Evolutionary conservation across 1,284 basidiomycete species (phyloP).

Genomic region (Marasmius tenuissimus): DNA sequence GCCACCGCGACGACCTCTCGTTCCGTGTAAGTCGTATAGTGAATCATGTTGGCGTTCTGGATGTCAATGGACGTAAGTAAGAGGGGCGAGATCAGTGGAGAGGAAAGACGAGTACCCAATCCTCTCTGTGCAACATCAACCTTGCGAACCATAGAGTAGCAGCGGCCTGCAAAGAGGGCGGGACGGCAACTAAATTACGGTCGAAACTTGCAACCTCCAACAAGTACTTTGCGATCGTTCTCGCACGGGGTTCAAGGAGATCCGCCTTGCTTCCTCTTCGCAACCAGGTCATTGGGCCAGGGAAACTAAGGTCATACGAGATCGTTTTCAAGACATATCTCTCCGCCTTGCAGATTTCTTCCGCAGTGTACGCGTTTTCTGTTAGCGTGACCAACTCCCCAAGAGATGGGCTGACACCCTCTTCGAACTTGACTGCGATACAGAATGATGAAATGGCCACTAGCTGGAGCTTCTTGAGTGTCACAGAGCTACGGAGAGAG

Average conservation of each 20-base stretch:
- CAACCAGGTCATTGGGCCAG: constrained; percentile 91
- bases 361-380: constrained; percentile 78
- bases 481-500: constrained; percentile 80
- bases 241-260: constrained; percentile 82
- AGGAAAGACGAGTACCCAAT: constrained; percentile 64
- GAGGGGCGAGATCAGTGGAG: background rate
- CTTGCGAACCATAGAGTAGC: constrained; percentile 83
- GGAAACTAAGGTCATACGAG: constrained; percentile 85
- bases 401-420: constrained; percentile 87
- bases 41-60: constrained; percentile 63
- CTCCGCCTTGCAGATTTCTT: constrained; percentile 89
- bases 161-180: constrained; percentile 82
- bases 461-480: constrained; percentile 87
- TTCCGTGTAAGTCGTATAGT: constrained; percentile 88
- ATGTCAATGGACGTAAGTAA: background rate
- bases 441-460: constrained; percentile 92
- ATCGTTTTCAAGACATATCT: constrained; percentile 87
- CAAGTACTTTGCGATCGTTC: constrained; percentile 87
- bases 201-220: constrained; percentile 85
- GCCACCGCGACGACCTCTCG: constrained; percentile 80
- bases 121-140: constrained; percentile 72
- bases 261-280: constrained; percentile 90
- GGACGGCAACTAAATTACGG: constrained; percentile 71
- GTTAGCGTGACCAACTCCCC: constrained; percentile 84
- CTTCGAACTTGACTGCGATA: constrained; percentile 90